These are phyloP conservation scores for Teunomyces pallodes DNA, from an alignment of 805 yeast genomes.

Conservation along the genomic window DNA sequence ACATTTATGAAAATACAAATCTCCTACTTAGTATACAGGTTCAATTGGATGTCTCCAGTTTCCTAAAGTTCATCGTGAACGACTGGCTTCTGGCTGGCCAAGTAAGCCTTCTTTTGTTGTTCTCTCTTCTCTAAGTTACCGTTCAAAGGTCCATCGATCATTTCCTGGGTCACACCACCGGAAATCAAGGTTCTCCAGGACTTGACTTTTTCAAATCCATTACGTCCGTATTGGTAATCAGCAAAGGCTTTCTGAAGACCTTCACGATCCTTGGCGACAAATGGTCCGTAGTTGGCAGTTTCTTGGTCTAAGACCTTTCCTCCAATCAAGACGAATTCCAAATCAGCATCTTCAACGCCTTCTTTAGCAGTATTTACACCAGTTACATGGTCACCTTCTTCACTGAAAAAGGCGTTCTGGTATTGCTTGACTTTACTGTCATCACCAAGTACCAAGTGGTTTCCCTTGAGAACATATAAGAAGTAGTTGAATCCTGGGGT, in stretches of 20 bases:
- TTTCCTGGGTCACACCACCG: constrained; percentile 41
- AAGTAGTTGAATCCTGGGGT: constrained; percentile 65
- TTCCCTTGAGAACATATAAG: constrained; percentile 65
- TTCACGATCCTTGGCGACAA: constrained; percentile 70
- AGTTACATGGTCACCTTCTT: constrained; percentile 56
- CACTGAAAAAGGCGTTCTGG: constrained; percentile 61
- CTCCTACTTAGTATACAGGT: background rate
- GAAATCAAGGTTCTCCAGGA: constrained; percentile 55
- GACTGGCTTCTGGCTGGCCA: background rate
- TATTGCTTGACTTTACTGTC: constrained; percentile 41
- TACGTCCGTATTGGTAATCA: constrained; percentile 66
- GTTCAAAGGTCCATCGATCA: constrained; percentile 37
- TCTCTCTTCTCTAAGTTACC: constrained; percentile 33
- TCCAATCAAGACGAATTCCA: constrained; percentile 72
- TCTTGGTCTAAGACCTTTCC: constrained; percentile 74
- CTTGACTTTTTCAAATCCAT: constrained; percentile 68
- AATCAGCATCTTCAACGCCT: constrained; percentile 30
- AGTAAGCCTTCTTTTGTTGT: constrained; percentile 13
- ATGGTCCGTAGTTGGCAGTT: constrained; percentile 87
- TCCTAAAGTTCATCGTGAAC: background rate
- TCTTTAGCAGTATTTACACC: constrained; percentile 33
- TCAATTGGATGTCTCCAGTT: background rate
- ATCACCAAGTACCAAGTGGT: constrained; percentile 45
- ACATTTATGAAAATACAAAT: background rate
- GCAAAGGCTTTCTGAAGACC: constrained; percentile 65